Evolutionary conservation across 2,329 filamentous ascomycete genomes (phyloP).

Genomic region (Botrytis tulipae): DNA sequence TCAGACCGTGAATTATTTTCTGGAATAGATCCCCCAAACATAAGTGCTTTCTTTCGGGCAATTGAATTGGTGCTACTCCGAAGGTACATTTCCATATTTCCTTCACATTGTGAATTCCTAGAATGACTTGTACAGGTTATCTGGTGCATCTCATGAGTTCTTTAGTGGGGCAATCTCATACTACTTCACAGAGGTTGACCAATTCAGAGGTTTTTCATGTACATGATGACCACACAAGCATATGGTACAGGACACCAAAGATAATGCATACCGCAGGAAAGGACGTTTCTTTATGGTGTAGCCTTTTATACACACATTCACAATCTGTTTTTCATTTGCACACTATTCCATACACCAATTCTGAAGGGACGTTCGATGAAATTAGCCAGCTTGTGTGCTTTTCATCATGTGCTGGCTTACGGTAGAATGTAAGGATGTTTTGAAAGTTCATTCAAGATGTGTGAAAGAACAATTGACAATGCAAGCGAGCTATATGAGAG

Average conservation of each 20-base stretch:
- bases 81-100: background rate
- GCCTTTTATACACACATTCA: background rate
- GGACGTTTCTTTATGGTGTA: background rate
- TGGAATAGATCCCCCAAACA: background rate
- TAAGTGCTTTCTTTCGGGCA: background rate
- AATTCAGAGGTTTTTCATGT: background rate
- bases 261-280: background rate
- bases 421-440: background rate
- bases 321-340: background rate
- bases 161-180: background rate
- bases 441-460: background rate
- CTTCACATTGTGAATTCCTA: background rate
- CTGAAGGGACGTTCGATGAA: background rate
- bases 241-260: background rate
- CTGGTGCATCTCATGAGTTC: no score
- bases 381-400: background rate
- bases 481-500: background rate
- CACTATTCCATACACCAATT: background rate
- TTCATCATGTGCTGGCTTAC: background rate
- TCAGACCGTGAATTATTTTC: background rate
- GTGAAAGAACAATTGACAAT: background rate
- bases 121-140: background rate
- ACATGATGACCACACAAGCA: background rate
- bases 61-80: background rate
- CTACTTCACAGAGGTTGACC: background rate